Base-by-base conservation (phyloP, 169 alveolate species). In the Sarcocystis neurona region DNA sequence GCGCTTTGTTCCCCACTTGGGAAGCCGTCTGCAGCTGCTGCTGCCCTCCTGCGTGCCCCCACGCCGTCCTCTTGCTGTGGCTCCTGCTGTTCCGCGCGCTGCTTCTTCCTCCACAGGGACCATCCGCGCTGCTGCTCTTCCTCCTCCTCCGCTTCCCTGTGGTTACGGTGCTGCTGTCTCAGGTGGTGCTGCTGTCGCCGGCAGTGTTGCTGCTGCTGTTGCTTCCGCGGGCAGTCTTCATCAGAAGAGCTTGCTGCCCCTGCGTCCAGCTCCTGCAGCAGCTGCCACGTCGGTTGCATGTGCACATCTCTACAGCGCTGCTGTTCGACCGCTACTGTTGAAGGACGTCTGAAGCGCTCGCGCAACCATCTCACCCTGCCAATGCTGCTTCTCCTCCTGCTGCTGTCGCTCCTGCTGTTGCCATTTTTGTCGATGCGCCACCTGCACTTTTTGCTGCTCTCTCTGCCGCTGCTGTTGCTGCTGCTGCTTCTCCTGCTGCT, bases 261-360 rank as follows among this genome's bases (percentile, higher is more conserved):
- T 2, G 5, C 43, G 43, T 63, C 75, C 5, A 63, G 43, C n/a
- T 63, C 75, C n/a, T 43, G 75, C 27, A 63, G 75, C 75, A 63
- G 75, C 41, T 63, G 46, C 44, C 43, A 41, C 2, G 75, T 63
- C 44, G 46, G 27, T n/a, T 63, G 75, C 75, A 41, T 63, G 75
- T 63, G 75, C 44, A 63, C 75, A 63, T 63, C 75, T 37, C 27
- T 43, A 15, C 32, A 63, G 43, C 27, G 75, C 12, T 63, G 75
- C 43, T 43, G 75, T 12, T 63, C 75, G 75, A 63, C 44, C 10
- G 75, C 75, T 18, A 63, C 44, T 4, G 37, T 30, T 18, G 75
- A 63, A 37, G 75, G 75, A 41, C 75, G 75, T 10, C 32, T 63
- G 75, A 63, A 63, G 46, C 75, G 75, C 75, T 63, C 44, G 5